Conservation (phyloP, 2,329 filamentous ascomycete species). For the Aspergillus calidoustus region DNA sequence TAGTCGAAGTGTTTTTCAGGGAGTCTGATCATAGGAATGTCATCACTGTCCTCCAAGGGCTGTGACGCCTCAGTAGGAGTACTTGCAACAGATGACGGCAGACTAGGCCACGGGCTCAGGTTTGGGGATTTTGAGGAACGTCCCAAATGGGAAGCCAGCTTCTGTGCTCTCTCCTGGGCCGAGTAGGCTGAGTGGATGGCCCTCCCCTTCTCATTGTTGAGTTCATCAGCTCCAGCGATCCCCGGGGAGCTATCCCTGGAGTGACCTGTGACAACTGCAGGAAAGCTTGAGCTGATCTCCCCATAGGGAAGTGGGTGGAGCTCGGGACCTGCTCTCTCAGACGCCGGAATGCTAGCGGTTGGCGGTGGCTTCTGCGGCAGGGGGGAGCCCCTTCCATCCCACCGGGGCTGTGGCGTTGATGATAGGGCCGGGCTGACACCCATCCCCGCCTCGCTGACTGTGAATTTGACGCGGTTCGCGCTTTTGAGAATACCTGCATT, state of each 20-base stretch:
- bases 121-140: constrained; percentile 37
- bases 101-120: constrained; percentile 32
- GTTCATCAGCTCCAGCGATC: constrained; percentile 31
- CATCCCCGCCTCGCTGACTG: constrained; percentile 30
- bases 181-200: constrained; percentile 39
- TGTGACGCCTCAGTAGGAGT: constrained; percentile 34
- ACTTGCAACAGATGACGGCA: constrained; percentile 36
- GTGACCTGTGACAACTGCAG: constrained; percentile 35
- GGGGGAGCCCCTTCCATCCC: constrained; percentile 35
- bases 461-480: constrained; percentile 43
- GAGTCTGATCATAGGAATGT: constrained; percentile 40
- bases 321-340: constrained; percentile 31
- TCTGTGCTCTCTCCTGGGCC: constrained; percentile 41
- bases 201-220: constrained; percentile 41
- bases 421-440: constrained; percentile 26
- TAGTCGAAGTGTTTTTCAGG: constrained; percentile 39
- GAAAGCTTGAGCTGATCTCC: constrained; percentile 33
- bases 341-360: constrained; percentile 42
- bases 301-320: constrained; percentile 30
- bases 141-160: constrained; percentile 40
- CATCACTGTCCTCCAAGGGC: constrained; percentile 38
- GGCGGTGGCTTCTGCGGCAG: constrained; percentile 39
- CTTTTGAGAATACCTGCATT: constrained; percentile 44
- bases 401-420: constrained; percentile 34
- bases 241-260: constrained; percentile 30